These are phyloP conservation scores for Leptographium procerum DNA, from an alignment of 2,329 filamentous ascomycete species.

Conservation along the genomic window DNA sequence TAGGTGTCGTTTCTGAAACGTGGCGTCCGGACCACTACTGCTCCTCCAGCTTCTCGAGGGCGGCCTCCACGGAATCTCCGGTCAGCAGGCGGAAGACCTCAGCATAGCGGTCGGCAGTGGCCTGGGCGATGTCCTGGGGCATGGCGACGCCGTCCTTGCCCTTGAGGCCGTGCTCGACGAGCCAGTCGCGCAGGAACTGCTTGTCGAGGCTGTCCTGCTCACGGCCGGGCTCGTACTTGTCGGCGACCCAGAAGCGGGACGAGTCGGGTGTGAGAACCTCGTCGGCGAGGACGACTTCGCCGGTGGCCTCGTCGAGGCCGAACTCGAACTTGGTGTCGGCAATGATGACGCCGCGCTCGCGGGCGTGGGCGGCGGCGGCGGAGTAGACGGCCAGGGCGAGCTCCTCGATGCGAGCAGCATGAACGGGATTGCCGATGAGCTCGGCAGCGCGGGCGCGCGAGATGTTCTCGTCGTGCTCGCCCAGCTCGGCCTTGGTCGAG, in stretches of 20 bases:
- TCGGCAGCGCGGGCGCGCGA: constrained; percentile 51
- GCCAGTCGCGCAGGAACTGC: constrained; percentile 73
- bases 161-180: constrained; percentile 61
- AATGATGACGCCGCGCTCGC: constrained; percentile 59
- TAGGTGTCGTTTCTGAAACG: neutral
- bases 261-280: constrained; percentile 78
- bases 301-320: constrained; percentile 51
- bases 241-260: constrained; percentile 76
- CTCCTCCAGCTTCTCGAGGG: constrained; percentile 13
- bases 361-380: constrained; percentile 51
- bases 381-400: constrained; percentile 54
- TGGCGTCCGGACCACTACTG: neutral
- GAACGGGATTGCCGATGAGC: constrained; percentile 51
- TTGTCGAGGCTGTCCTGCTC: constrained; percentile 84
- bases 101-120: constrained; percentile 61
- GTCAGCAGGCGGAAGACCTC: constrained; percentile 65
- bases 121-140: constrained; percentile 56
- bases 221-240: constrained; percentile 58
- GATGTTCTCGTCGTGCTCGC: constrained; percentile 78
- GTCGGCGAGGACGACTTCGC: constrained; percentile 65
- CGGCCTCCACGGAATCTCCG: constrained; percentile 35
- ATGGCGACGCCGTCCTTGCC: constrained; percentile 63
- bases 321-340: constrained; percentile 55
- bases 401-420: constrained; percentile 54
- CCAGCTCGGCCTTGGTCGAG: constrained; percentile 72